phyloP scores from a whole-genome alignment of 768 basidiomycete genomes.

The Rhodocollybia butyracea region DNA sequence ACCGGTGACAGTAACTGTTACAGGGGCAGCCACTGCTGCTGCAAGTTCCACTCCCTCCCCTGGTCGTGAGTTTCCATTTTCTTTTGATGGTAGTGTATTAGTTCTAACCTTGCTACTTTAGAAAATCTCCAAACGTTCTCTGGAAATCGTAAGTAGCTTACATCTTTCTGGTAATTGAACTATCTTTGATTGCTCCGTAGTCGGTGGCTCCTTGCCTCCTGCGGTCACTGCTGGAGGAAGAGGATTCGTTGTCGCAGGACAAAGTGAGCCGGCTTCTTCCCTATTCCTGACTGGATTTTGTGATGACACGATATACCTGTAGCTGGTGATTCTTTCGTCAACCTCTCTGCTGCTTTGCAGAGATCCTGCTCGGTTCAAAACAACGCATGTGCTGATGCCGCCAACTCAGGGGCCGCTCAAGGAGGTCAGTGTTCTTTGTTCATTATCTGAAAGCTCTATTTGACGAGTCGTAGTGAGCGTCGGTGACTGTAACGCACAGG shows the following conservation, averaged over 20 bases:
- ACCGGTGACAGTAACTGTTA: slow-evolving; percentile 13
- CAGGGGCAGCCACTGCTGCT: slow-evolving; percentile 8
- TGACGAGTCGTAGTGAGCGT: no score
- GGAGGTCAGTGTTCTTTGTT: no score
- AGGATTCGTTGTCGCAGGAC: slow-evolving; percentile 43
- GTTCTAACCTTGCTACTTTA: slow-evolving; percentile 14
- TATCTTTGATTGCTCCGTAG: slow-evolving; percentile 14
- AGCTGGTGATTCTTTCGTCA: slow-evolving; percentile 38
- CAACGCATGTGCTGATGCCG: slow-evolving; percentile 42
- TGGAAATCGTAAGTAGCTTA: slow-evolving; percentile 34
- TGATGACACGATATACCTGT: slow-evolving; percentile 8
- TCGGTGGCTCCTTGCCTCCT: slow-evolving; percentile 43
- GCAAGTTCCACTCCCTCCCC: slow-evolving; percentile 15
- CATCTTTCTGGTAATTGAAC: background rate
- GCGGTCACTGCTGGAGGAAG: slow-evolving; percentile 40
- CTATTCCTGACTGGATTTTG: background rate
- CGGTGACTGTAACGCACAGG: slow-evolving; percentile 26
- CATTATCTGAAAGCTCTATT: no score
- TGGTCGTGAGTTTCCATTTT: background rate
- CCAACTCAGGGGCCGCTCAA: slow-evolving; percentile 40
- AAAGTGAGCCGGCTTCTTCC: background rate
- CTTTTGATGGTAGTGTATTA: background rate
- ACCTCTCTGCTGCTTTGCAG: slow-evolving; percentile 45
- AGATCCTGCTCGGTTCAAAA: slow-evolving; percentile 55
- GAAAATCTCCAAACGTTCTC: slow-evolving; percentile 46